Evolutionary conservation across 164 flowering plant genomes (phyloP).

Genomic region (Kingdonia uniflora): DNA sequence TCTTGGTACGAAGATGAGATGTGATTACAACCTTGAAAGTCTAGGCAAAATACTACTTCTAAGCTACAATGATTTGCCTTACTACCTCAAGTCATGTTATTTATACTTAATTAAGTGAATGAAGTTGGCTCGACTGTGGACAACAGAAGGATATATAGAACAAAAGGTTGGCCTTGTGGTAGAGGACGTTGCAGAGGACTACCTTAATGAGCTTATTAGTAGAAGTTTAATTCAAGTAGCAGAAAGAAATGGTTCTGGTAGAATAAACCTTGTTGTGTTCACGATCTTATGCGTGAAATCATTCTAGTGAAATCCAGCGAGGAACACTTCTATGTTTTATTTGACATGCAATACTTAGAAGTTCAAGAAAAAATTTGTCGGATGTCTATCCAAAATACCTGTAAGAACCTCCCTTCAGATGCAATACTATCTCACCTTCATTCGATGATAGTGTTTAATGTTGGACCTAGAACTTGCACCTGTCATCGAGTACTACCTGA

Average conservation of each 20-base stretch:
- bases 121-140: conserved; percentile 5
- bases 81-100: background rate
- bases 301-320: conserved; percentile 1
- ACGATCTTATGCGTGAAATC: conserved; percentile 13
- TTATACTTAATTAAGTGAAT: background rate
- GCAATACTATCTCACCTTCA: background rate
- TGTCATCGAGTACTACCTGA: conserved; percentile 2
- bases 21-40: background rate
- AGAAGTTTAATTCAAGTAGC: conserved; percentile 8
- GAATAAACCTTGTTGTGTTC: conserved; percentile 2
- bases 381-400: conserved; percentile 1
- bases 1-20: background rate
- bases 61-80: conserved; percentile 7
- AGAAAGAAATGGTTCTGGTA: background rate
- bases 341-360: background rate
- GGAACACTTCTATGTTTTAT: background rate
- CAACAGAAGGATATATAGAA: background rate
- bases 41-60: background rate
- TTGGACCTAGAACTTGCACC: conserved; percentile 7
- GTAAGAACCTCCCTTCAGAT: background rate
- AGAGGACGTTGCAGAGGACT: conserved; percentile 5
- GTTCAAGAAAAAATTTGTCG: background rate
- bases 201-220: conserved; percentile 1
- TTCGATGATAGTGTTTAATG: conserved; percentile 6
- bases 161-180: background rate